These are phyloP conservation scores for Eimeria nieschulzi DNA, from an alignment of 169 alveolate genomes.

Conservation along the genomic window DNA sequence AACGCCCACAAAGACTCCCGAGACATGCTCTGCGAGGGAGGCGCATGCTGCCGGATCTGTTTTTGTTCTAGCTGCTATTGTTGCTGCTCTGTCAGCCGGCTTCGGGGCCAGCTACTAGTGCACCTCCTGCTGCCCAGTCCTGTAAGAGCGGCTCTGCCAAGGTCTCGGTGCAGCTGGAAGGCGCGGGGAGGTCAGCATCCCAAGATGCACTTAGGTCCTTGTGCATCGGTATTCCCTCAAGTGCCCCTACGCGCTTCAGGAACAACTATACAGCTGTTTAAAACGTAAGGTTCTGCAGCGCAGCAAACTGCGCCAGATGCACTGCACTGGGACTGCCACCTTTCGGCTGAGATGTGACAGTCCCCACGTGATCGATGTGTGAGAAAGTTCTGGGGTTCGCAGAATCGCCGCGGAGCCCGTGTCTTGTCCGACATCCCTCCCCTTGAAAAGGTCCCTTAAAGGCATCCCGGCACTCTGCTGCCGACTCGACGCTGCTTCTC, in stretches of 20 bases:
- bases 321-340: constrained; percentile 13
- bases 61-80: background rate
- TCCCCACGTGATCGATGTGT: too few species aligned
- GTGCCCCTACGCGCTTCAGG: background rate
- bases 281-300: constrained; percentile 9
- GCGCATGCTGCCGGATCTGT: too few species aligned
- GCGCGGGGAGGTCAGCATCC: constrained; percentile 7
- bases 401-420: too few species aligned
- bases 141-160: constrained; percentile 5
- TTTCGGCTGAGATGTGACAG: constrained; percentile 3
- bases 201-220: background rate
- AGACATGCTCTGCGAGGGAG: too few species aligned
- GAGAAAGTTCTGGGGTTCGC: too few species aligned
- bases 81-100: background rate
- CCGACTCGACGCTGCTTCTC: too few species aligned
- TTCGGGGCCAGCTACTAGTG: too few species aligned
- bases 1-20: too few species aligned
- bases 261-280: background rate
- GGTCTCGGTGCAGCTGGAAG: background rate
- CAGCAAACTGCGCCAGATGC: constrained; percentile 26
- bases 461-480: too few species aligned
- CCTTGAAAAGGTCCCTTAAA: too few species aligned
- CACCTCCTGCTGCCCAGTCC: too few species aligned
- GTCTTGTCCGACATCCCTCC: too few species aligned
- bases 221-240: background rate